Conservation (phyloP, 164 flowering plant species). For the grape (Vitis vinifera) region ASM3070453v1 NC_081817.1:2767501-2768000, state of each 20-base stretch:
- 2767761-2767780: constrained; percentile 82
- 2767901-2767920: neutral
- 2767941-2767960: constrained; percentile 76
- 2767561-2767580: neutral
- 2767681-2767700: neutral
- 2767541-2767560: no score
- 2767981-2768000: constrained; percentile 68
- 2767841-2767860: no score
- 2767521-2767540: no score
- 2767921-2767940: constrained; percentile 8
- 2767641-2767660: neutral
- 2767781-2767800: constrained; percentile 74
- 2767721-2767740: no score
- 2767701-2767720: no score
- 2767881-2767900: no score
- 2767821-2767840: constrained; percentile 35
- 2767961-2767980: constrained; percentile 82
- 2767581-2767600: constrained; percentile 48
- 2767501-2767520: no score
- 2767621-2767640: constrained; percentile 85
- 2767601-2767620: constrained; percentile 80
- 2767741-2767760: constrained; percentile 28
- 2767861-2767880: no score
- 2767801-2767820: constrained; percentile 80
- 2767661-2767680: neutral